Conservation (phyloP, 768 basidiomycete species). For the Erythrobasidium yunnanense region DNA sequence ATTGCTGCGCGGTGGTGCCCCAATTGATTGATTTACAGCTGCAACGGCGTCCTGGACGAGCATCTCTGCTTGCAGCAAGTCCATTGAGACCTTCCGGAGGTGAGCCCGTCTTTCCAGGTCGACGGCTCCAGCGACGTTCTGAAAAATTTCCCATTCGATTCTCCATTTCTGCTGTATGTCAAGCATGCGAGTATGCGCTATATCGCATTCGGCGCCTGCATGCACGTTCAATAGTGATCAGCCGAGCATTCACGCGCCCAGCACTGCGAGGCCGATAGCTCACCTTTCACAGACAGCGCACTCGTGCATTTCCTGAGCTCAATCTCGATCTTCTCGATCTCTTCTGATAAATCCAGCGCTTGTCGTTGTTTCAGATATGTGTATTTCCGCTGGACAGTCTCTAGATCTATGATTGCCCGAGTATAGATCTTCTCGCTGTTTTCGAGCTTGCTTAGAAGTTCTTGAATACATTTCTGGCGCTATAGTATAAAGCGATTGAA, state of each 20-base stretch:
- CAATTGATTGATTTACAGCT: no score
- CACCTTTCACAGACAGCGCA: not conserved
- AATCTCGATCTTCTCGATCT: constrained; percentile 22
- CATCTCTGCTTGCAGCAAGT: no score
- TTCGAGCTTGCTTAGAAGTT: not conserved
- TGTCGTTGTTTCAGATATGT: not conserved
- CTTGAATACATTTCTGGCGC: not conserved
- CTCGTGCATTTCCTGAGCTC: not conserved
- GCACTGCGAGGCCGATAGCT: not conserved
- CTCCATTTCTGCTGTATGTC: not conserved
- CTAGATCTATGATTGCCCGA: not conserved
- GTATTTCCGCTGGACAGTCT: not conserved
- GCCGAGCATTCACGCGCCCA: not conserved
- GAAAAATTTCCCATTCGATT: not conserved
- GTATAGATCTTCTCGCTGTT: not conserved
- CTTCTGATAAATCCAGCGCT: not conserved
- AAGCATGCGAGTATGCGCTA: not conserved
- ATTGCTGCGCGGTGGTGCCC: no score
- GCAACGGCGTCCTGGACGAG: no score
- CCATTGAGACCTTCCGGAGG: no score
- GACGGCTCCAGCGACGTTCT: no score
- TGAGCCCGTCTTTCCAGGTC: no score
- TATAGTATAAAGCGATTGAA: not conserved
- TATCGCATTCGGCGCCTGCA: constrained; percentile 2
- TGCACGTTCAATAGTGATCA: not conserved